These are phyloP conservation scores for Volvox africanus DNA, from an alignment of 139 green algal genomes.

Conservation along the genomic window DNA sequence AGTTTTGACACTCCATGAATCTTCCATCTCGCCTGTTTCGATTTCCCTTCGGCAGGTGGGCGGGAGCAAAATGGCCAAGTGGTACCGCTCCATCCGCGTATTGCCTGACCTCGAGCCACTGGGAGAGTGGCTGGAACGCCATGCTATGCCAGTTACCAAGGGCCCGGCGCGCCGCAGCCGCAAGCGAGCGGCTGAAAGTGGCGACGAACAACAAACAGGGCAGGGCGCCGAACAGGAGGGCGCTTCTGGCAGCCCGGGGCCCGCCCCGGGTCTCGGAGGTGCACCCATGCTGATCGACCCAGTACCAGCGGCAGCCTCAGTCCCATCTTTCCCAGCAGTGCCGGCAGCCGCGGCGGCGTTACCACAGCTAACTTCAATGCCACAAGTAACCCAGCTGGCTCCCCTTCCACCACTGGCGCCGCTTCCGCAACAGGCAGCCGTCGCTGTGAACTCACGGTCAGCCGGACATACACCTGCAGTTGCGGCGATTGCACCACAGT, in stretches of 20 bases:
- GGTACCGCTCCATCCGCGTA: slow-evolving; percentile 45
- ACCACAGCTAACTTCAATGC: neutral
- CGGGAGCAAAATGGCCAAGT: slow-evolving; percentile 39
- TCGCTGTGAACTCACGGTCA: too few species aligned
- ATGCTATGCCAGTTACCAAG: slow-evolving; percentile 24
- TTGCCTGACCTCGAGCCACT: slow-evolving; percentile 32
- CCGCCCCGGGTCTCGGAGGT: neutral
- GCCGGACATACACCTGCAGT: too few species aligned
- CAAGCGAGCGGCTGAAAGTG: neutral
- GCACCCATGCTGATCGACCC: neutral
- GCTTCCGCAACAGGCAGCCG: neutral
- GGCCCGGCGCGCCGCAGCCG: slow-evolving; percentile 12
- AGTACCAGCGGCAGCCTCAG: neutral
- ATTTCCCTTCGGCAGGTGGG: neutral
- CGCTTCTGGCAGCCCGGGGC: neutral
- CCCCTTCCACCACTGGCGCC: neutral
- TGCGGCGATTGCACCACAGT: neutral
- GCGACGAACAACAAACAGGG: neutral
- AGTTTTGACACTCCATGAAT: too few species aligned
- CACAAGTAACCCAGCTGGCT: neutral
- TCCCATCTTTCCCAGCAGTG: neutral
- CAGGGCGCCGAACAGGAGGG: neutral
- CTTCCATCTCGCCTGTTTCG: too few species aligned
- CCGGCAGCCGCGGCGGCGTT: neutral
- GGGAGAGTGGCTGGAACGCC: slow-evolving; percentile 39